Base-by-base conservation (phyloP, 768 basidiomycete genomes). In the Boletus vinaceobasis region DNA sequence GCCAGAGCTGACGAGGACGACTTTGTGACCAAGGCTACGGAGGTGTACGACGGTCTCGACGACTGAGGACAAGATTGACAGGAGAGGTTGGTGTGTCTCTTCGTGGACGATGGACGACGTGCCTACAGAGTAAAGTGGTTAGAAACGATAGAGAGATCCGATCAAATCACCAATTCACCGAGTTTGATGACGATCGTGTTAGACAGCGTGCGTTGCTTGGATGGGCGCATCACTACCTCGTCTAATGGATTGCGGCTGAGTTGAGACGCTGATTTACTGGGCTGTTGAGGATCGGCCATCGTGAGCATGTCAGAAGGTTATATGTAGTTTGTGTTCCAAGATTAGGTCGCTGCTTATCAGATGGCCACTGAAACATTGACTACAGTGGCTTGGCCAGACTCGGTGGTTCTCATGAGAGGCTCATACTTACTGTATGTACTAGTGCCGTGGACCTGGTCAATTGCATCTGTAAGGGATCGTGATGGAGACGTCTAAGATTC, bases 31-130 rank as follows among this genome's bases (percentile, higher is more conserved):
- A 40, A 86, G 76, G 6, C 77, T 74, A 44, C 86, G 83, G 15
- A 99, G 80, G 33, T 83, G 73, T 15, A 92, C 79, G 14, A 93
- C 92, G 0, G 93, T 92, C 71, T 99, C 96, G 32, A 95, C 94
- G 43, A 98, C 79, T 0, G 91, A 85, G 0, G 96, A 97, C 29
- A 99, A 81, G 4, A 89, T 90, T 4, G 95, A 91, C 1, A 99
- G 79, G 21, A 97, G 79, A 0, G 96, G 94, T 61, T 93, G 86
- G 64, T 96, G 92, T 0, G 96, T 96, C 48, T 82, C 85, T 71
- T 97, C 91, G 72, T 95, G 91, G 8, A 98, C 90, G 71, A 99
- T 98, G 9, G 95, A 98, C 0, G 97, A 96, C 2, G 94, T 93
- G 52, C 97, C 95, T 58, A 40, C 39, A 54, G 32, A 43, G 31